Conservation (phyloP, 106 monocot genomes). For the Dioscorea zingiberensis region DNA sequence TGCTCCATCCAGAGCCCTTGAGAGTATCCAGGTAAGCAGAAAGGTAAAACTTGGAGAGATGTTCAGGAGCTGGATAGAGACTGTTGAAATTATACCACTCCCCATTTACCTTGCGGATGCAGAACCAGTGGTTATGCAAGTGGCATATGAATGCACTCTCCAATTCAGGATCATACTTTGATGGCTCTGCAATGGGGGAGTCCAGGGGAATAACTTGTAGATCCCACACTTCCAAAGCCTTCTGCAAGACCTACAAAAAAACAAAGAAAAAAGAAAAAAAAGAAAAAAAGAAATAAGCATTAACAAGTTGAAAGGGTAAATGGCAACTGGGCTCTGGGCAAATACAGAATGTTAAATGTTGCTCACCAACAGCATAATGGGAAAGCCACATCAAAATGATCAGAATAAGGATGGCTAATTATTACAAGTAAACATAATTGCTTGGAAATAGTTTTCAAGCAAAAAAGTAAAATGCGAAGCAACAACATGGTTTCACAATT, state of each 20-base stretch:
- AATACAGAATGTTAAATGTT: no score
- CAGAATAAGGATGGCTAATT: no score
- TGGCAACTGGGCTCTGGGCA: no score
- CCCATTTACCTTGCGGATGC: constrained; percentile 84
- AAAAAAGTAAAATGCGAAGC: no score
- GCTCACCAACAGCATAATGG: no score
- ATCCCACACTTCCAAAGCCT: constrained; percentile 91
- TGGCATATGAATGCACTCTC: constrained; percentile 94
- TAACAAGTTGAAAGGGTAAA: no score
- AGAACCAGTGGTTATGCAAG: constrained; percentile 90
- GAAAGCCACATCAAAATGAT: no score
- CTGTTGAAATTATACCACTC: constrained; percentile 99
- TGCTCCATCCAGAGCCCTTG: constrained; percentile 84
- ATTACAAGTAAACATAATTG: no score
- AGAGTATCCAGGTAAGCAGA: constrained; percentile 86
- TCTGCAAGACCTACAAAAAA: constrained; percentile 63
- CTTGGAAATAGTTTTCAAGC: no score
- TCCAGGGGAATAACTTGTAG: constrained; percentile 72
- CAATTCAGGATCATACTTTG: constrained; percentile 64
- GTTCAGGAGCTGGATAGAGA: constrained; percentile 87
- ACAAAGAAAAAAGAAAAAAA: not conserved
- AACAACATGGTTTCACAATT: no score
- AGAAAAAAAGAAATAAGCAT: no score
- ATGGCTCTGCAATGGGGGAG: constrained; percentile 62
- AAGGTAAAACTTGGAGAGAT: constrained; percentile 91